phyloP scores from a whole-genome alignment of 768 basidiomycete species.

The Russula griseocarnosa region DNA sequence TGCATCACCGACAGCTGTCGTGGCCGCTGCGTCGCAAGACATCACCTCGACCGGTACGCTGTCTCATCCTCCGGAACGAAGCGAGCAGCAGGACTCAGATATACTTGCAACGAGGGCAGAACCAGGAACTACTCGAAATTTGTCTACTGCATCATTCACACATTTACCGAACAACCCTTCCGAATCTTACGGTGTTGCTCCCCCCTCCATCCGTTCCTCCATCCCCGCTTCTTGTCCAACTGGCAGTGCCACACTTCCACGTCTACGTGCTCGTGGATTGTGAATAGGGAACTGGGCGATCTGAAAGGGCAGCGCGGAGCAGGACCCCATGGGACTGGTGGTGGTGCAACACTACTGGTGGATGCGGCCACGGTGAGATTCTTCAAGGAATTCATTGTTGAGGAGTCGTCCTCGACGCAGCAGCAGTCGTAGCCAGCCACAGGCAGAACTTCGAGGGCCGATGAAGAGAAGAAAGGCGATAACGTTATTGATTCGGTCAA shows the following conservation, averaged over 20 bases:
- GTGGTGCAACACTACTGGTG: slow-evolving; percentile 51
- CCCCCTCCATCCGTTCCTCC: too few relatives aligned
- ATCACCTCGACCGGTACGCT: too few relatives aligned
- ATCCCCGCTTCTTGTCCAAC: slow-evolving; percentile 19
- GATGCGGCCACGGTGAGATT: slow-evolving; percentile 67
- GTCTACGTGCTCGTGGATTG: slow-evolving; percentile 70
- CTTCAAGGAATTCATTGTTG: slow-evolving; percentile 62
- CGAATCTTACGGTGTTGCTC: too few relatives aligned
- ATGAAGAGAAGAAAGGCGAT: slow-evolving; percentile 44
- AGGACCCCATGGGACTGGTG: slow-evolving; percentile 32
- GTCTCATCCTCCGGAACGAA: too few relatives aligned
- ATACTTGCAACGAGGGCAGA: too few relatives aligned
- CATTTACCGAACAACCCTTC: not conserved
- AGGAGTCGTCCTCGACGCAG: slow-evolving; percentile 31
- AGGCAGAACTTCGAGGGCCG: slow-evolving; percentile 40
- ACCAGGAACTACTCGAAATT: too few relatives aligned
- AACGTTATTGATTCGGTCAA: slow-evolving; percentile 65
- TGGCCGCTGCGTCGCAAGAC: too few relatives aligned
- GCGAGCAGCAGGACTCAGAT: too few relatives aligned
- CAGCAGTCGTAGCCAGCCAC: slow-evolving; percentile 17
- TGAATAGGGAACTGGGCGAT: slow-evolving; percentile 73
- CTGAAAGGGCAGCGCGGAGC: slow-evolving; percentile 36
- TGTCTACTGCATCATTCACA: too few relatives aligned
- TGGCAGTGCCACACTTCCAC: slow-evolving; percentile 29
- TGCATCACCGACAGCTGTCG: too few relatives aligned